Evolutionary conservation across 164 flowering plant genomes (phyloP).

Genomic region (Nelumbo lutea): DNA sequence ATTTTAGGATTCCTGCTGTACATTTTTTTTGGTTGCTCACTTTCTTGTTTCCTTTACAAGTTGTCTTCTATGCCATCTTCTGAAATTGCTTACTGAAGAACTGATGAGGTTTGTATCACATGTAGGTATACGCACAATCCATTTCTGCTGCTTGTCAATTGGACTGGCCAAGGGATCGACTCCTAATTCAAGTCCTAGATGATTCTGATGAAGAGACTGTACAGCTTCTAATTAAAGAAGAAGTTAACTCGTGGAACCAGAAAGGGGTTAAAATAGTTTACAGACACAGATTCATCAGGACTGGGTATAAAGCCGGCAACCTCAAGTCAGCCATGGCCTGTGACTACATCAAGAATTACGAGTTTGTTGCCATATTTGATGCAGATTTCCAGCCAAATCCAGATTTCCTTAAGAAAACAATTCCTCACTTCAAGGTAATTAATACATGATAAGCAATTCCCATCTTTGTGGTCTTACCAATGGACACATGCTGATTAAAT

Average conservation of each 20-base stretch:
- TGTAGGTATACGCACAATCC: constrained; percentile 64
- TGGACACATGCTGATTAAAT: background rate
- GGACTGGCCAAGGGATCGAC: constrained; percentile 74
- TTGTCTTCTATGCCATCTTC: too few relatives aligned
- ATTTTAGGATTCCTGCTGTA: background rate
- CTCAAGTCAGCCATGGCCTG: constrained; percentile 76
- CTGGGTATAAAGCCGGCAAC: constrained; percentile 87
- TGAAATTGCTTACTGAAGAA: background rate
- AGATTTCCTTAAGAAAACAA: constrained; percentile 60
- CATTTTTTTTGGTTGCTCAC: too few relatives aligned
- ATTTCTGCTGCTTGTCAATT: constrained; percentile 62
- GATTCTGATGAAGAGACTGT: constrained; percentile 55
- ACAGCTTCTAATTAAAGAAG: constrained; percentile 47
- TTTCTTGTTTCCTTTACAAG: too few relatives aligned
- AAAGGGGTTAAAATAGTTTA: constrained; percentile 70
- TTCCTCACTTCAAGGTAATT: constrained; percentile 75
- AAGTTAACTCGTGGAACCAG: constrained; percentile 50
- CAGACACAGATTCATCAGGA: constrained; percentile 54
- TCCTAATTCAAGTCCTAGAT: constrained; percentile 67
- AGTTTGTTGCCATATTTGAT: constrained; percentile 67
- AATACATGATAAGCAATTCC: background rate
- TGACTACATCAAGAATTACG: constrained; percentile 69
- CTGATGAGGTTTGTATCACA: background rate
- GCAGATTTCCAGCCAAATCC: constrained; percentile 76
- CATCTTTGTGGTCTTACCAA: background rate